Conservation (phyloP, 73 alveolate genomes). For the Blepharisma japonicum region DNA sequence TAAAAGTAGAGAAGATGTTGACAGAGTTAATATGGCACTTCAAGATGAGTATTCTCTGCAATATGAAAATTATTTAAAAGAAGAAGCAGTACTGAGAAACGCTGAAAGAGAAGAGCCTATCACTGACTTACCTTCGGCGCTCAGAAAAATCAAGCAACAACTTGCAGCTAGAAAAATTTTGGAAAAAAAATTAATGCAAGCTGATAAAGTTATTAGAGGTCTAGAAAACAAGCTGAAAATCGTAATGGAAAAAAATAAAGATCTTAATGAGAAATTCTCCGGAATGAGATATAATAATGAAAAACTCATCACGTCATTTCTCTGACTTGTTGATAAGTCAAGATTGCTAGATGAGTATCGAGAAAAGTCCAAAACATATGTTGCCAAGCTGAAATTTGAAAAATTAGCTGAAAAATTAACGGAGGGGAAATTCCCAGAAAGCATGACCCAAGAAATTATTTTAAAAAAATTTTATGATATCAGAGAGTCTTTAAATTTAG, state of each 20-base stretch:
- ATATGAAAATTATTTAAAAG: background rate
- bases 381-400: too few relatives aligned
- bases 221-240: background rate
- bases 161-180: conserved; percentile 7
- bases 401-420: background rate
- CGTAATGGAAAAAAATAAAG: background rate
- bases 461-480: background rate
- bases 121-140: background rate
- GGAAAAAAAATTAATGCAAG: background rate
- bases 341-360: too few relatives aligned
- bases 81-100: background rate
- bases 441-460: background rate
- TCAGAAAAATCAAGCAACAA: background rate
- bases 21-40: background rate
- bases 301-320: too few relatives aligned
- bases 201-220: conserved; percentile 5
- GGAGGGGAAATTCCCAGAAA: background rate
- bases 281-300: too few relatives aligned
- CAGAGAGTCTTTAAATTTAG: background rate
- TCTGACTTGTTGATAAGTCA: too few relatives aligned
- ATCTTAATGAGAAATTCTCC: background rate
- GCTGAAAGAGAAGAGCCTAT: background rate
- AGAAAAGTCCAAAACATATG: too few relatives aligned
- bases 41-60: background rate
- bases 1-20: background rate